Base-by-base conservation (phyloP, 352 stramenopile species). In the Globisporangium nagaii region DNA sequence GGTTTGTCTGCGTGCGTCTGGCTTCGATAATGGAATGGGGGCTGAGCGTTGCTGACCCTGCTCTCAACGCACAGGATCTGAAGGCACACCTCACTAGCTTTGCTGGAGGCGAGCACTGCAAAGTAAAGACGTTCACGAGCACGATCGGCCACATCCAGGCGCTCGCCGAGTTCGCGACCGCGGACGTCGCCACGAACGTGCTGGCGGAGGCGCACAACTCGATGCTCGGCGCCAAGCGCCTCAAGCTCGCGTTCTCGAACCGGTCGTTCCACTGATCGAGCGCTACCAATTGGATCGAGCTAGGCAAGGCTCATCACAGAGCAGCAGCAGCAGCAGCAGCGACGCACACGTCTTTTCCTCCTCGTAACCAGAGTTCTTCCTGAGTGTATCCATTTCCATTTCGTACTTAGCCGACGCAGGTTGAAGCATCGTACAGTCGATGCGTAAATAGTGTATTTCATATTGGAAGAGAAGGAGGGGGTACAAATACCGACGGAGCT, bases 171-270 rank as follows among this genome's bases (percentile, higher is more conserved):
- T 80, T 86, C 27, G 63, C 60, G 19, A 68, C 68, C 17, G 61
- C 76, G 5, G 75, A 86, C 30, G 58, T 62, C 1, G 73, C 75
- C 13, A 86, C 73, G 10, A 84, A 76, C 35, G 61, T 83, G 48
- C 68, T 86, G 15, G 68, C 71, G 17, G 58, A 67, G 47, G 71
- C 68, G 28, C 75, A 86, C 60, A 86, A 86, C 54, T 65, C 54
- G 22, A 31, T 40, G 11, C 59, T 86, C 3, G 54, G 58, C 10
- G 15, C 49, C 34, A 70, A 66, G 40, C 65, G 64, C 25, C 64
- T 86, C 44, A 84, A 83, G 59, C 52, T 86, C 51, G 75, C 75
- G 19, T 86, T 86, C 56, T 86, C 75, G 12, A 74, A 68, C 42
- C 71, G 79, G 54, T 65, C 60, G 13, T 62, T 79, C n/a, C 67